phyloP scores from a whole-genome alignment of 345 rosid species.

The Camelina laxa region DNA sequence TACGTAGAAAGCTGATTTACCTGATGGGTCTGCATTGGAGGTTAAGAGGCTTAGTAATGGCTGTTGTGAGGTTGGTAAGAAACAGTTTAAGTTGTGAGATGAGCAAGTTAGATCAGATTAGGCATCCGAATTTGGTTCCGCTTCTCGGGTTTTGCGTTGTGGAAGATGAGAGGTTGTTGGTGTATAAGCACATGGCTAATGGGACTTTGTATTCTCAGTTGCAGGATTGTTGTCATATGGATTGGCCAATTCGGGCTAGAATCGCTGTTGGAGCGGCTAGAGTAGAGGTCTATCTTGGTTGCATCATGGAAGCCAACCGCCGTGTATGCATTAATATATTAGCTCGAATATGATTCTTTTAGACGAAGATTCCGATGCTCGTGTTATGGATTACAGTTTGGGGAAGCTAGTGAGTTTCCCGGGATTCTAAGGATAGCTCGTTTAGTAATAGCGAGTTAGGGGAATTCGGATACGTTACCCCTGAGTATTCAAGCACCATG shows the following conservation, averaged over 20 bases:
- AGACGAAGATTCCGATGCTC: slow-evolving; percentile 62
- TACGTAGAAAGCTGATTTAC: slow-evolving; percentile 55
- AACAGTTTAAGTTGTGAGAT: slow-evolving; percentile 63
- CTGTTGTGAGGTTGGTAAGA: slow-evolving; percentile 55
- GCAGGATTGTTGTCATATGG: slow-evolving; percentile 40
- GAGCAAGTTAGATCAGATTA: slow-evolving; percentile 57
- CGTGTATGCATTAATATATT: slow-evolving; percentile 51
- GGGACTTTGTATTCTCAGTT: slow-evolving; percentile 56
- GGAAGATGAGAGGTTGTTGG: slow-evolving; percentile 60
- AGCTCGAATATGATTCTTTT: slow-evolving; percentile 63
- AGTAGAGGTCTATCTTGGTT: slow-evolving; percentile 71
- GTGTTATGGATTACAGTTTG: slow-evolving; percentile 59
- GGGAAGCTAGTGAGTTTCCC: slow-evolving; percentile 50
- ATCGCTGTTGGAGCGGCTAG: slow-evolving; percentile 62
- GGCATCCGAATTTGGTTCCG: slow-evolving; percentile 74
- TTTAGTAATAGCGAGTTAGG: slow-evolving; percentile 52
- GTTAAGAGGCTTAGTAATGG: slow-evolving; percentile 59
- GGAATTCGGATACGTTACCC: slow-evolving; percentile 55
- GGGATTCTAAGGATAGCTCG: slow-evolving; percentile 53
- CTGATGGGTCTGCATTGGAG: slow-evolving; percentile 63
- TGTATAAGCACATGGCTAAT: slow-evolving; percentile 56
- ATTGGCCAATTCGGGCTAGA: slow-evolving; percentile 60
- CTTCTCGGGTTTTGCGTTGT: slow-evolving; percentile 63
- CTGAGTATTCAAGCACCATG: slow-evolving; percentile 58
- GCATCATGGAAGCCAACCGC: slow-evolving; percentile 59